A percentile compares a stretch with the other conserved stretches of the same genome.
phyloP scores from a whole-genome alignment of 331 rosid genomes.

The Saraca asoca region DNA sequence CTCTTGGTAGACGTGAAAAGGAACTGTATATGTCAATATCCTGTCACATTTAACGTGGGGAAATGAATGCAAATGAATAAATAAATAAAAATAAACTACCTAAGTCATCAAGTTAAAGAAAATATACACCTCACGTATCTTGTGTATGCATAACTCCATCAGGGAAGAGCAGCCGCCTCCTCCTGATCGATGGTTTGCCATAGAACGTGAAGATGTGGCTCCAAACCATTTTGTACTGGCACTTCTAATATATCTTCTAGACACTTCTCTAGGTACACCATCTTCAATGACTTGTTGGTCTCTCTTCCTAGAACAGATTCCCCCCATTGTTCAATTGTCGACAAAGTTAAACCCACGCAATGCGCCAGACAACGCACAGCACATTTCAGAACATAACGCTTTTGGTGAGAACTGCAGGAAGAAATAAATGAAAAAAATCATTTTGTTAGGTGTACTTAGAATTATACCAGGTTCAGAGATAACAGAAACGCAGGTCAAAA shows the following conservation, averaged over 20 bases:
- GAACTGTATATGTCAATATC: slow-evolving; percentile 51
- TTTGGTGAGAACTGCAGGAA: slow-evolving; percentile 37
- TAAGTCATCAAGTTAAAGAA: slow-evolving; percentile 12
- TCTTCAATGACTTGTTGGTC: slow-evolving; percentile 54
- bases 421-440: not conserved
- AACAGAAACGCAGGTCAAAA: not conserved
- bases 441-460: not conserved
- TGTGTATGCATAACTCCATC: slow-evolving; percentile 58
- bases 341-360: not conserved
- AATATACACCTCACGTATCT: slow-evolving; percentile 54
- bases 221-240: slow-evolving; percentile 60
- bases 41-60: slow-evolving; percentile 34
- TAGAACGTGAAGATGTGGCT: slow-evolving; percentile 42
- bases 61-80: not conserved
- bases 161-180: slow-evolving; percentile 57
- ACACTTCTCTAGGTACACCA: slow-evolving; percentile 33
- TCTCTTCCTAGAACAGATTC: slow-evolving; percentile 74
- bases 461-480: not conserved
- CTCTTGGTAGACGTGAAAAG: slow-evolving; percentile 63
- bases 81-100: not conserved
- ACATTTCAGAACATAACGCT: slow-evolving; percentile 23
- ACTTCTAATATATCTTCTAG: slow-evolving; percentile 53
- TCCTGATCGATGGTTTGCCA: slow-evolving; percentile 38
- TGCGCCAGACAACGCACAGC: slow-evolving; percentile 16
- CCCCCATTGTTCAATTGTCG: slow-evolving; percentile 52